Evolutionary conservation across 2,329 filamentous ascomycete species (phyloP).

Genomic region (Colletotrichum coccodes): DNA sequence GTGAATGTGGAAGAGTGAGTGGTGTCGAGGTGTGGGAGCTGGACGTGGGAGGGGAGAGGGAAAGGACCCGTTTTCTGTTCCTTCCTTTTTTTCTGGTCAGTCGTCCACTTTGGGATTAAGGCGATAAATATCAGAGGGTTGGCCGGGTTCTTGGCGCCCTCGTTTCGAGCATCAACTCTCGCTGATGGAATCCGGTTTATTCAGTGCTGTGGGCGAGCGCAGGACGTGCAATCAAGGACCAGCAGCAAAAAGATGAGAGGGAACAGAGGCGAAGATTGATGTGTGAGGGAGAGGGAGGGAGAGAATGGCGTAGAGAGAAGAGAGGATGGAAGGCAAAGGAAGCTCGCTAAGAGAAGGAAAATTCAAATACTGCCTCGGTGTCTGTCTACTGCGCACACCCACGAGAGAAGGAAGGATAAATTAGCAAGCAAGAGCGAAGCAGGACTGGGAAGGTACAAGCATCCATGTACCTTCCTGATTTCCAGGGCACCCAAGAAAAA

Average conservation of each 20-base stretch:
- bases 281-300: neutral
- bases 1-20: neutral
- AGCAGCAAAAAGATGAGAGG: neutral
- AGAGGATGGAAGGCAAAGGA: conserved; percentile 6
- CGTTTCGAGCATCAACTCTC: conserved; percentile 28
- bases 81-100: neutral
- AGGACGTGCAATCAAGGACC: neutral
- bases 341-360: conserved; percentile 21
- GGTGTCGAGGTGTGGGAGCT: conserved; percentile 16
- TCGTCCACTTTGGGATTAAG: conserved; percentile 26
- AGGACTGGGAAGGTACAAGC: conserved; percentile 14
- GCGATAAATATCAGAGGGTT: conserved; percentile 24
- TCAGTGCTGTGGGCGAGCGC: conserved; percentile 8
- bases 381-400: neutral
- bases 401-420: conserved; percentile 29
- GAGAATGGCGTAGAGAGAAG: neutral
- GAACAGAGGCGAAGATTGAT: conserved; percentile 34
- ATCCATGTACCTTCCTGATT: conserved; percentile 12
- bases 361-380: conserved; percentile 3
- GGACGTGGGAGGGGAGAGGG: conserved; percentile 1
- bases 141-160: neutral
- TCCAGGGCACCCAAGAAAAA: conserved; percentile 19
- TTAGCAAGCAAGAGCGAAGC: neutral
- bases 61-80: conserved; percentile 20
- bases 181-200: conserved; percentile 29